Evolutionary conservation across 768 basidiomycete genomes (phyloP), one percentile per base, ranked within the genome.

Genomic region (Suillus americanus): DNA sequence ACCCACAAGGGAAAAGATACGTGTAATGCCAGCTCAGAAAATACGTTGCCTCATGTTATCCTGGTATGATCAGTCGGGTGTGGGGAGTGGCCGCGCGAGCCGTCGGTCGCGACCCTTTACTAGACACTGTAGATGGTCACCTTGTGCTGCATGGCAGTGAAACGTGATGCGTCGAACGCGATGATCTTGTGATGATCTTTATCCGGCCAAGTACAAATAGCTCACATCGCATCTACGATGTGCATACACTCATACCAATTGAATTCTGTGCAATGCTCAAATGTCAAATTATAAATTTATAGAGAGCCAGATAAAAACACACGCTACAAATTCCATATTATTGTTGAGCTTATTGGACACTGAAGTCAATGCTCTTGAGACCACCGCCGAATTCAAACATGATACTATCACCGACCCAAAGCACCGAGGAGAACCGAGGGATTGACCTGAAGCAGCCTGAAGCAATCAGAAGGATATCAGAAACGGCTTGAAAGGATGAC

Each of bases 371-470:
- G 61, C 94, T 95, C 84, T 97, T 95, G 83, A 28, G 18, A 51
- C 18, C 10, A 28, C 98, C 97, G 68, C 95, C 97, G 74, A 99
- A 94, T 80, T 99, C 97, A 56, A 99, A 90, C 66, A 98, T 84
- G 64, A 98, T 77, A n/a, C n/a, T n/a, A 61, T 97, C 97, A 65
- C 97, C 97, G 67, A 50, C 23, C 23, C 14, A n/a, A 5, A 46
- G 46, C 12, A 46, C n/a, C 46, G 46, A 23, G 10, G n/a, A 12
- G 12, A 23, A 23, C 46, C 23, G 46, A 48, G 23, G 48, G 25
- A 82, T 98, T 95, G 73, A 98, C 91, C 95, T 96, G 65, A 35
- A 48, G 23, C n/a, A 45, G 9, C 20, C 45, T 12, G 35, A 8
- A 35, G 35, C 35, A 10, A 35, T 40, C 38, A 40, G 46, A 48